A percentile compares a stretch with the other conserved stretches of the same genome.
phyloP scores from a whole-genome alignment of 371 early-diverging fungal genomes.

The Mortierella sp. region DNA sequence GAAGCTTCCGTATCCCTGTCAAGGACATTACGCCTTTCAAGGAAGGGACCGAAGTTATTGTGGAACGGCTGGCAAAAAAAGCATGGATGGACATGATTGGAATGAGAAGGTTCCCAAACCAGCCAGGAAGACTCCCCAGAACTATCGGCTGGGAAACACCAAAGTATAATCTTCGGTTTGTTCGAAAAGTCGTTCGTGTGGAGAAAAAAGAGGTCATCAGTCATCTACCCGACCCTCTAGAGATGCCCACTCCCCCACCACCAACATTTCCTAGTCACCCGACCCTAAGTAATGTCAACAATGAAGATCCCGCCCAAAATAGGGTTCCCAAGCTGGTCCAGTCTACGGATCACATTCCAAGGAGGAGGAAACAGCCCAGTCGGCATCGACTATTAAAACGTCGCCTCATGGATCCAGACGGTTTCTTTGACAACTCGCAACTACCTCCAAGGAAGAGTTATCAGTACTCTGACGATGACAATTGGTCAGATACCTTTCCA shows the following conservation, averaged over 20 bases:
- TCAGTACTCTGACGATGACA: constrained; percentile 17
- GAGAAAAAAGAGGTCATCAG: too few species aligned
- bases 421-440: too few species aligned
- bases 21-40: background rate
- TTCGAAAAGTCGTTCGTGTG: background rate
- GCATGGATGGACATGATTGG: background rate
- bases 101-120: background rate
- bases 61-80: background rate
- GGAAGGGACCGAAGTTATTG: background rate
- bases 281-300: too few species aligned
- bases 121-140: background rate
- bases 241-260: too few species aligned
- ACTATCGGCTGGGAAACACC: background rate
- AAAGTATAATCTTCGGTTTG: background rate
- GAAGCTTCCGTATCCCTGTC: background rate
- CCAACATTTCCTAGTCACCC: too few species aligned
- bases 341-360: too few species aligned
- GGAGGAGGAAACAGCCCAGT: too few species aligned
- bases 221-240: too few species aligned
- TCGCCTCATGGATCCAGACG: too few species aligned
- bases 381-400: too few species aligned
- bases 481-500: constrained; percentile 16
- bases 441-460: too few species aligned
- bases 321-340: too few species aligned
- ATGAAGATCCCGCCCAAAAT: background rate